Conservation (phyloP, 2,329 filamentous ascomycete species). For the Fusarium concolor region DNA sequence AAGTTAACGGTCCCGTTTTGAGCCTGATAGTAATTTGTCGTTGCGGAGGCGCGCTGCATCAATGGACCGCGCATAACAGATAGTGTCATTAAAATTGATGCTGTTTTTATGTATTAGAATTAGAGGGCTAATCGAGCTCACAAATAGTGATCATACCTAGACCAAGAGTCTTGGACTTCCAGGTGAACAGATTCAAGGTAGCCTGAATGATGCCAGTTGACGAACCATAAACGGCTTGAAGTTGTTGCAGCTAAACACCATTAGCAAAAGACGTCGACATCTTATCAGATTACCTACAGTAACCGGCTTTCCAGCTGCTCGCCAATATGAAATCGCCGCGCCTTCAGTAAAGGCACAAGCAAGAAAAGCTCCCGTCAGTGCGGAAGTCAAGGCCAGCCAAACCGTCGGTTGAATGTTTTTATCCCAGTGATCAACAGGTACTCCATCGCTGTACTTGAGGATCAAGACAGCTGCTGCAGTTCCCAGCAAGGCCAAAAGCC, state of each 20-base stretch:
- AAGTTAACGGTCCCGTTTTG: slow-evolving; percentile 17
- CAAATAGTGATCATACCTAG: slow-evolving; percentile 14
- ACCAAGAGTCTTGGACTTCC: slow-evolving; percentile 32
- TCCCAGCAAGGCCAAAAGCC: slow-evolving; percentile 28
- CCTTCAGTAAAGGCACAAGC: slow-evolving; percentile 36
- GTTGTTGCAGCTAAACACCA: slow-evolving; percentile 21
- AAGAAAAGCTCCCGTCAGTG: slow-evolving; percentile 34
- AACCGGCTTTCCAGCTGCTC: slow-evolving; percentile 29
- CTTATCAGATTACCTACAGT: slow-evolving; percentile 11
- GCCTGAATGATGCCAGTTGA: slow-evolving; percentile 37
- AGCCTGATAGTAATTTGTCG: slow-evolving; percentile 21
- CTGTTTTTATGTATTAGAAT: background rate
- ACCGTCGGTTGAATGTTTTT: slow-evolving; percentile 35
- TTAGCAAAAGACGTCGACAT: background rate
- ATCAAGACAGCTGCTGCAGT: slow-evolving; percentile 30
- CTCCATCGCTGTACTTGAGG: slow-evolving; percentile 33
- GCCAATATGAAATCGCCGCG: slow-evolving; percentile 39
- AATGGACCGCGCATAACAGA: slow-evolving; percentile 36
- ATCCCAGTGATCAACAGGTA: slow-evolving; percentile 34
- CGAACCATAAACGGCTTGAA: slow-evolving; percentile 34
- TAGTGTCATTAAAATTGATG: slow-evolving; percentile 36
- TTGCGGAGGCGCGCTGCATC: slow-evolving; percentile 36
- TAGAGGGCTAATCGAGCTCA: too few species aligned
- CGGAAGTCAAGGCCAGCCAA: slow-evolving; percentile 39
- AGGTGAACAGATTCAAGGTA: slow-evolving; percentile 21